phyloP scores from a whole-genome alignment of 352 stramenopile species.

The Phytophthora multivora region DNA sequence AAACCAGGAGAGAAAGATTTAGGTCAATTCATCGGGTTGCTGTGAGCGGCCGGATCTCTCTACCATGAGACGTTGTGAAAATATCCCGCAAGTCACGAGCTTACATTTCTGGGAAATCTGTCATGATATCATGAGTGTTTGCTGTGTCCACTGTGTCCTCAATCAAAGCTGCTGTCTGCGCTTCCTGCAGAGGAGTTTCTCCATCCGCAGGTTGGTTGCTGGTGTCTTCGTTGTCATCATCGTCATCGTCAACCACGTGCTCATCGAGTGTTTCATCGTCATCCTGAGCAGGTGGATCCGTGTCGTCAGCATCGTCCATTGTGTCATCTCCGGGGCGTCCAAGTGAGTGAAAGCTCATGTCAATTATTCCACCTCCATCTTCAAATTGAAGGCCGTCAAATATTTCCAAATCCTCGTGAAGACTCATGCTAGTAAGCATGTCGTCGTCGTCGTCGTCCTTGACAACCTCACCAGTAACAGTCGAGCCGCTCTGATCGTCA shows the following conservation, averaged over 20 bases:
- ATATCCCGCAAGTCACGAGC: constrained; percentile 6
- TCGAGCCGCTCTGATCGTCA: neutral
- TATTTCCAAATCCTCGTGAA: constrained; percentile 82
- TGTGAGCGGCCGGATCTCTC: constrained; percentile 41
- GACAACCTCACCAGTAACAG: neutral
- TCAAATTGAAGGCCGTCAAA: constrained; percentile 90
- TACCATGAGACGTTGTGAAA: constrained; percentile 20
- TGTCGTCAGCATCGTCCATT: constrained; percentile 44
- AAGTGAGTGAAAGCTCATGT: constrained; percentile 54
- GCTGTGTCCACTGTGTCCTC: constrained; percentile 7
- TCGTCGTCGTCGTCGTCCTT: constrained; percentile 60
- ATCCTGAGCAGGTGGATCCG: constrained; percentile 42
- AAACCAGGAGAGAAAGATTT: constrained; percentile 73
- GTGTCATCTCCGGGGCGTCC: constrained; percentile 25
- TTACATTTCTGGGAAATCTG: constrained; percentile 40
- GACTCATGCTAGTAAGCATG: constrained; percentile 70
- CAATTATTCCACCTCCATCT: constrained; percentile 79
- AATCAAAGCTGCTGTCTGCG: constrained; percentile 1
- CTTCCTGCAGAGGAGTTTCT: constrained; percentile 14
- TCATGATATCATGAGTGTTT: neutral
- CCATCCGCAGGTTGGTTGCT: constrained; percentile 15
- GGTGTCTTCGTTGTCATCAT: constrained; percentile 55
- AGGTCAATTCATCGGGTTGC: constrained; percentile 70
- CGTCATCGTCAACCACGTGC: constrained; percentile 64
- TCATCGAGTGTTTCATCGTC: constrained; percentile 53